Conservation (phyloP, 805 yeast genomes). For the Diddensiella caesifluorescens region DNA sequence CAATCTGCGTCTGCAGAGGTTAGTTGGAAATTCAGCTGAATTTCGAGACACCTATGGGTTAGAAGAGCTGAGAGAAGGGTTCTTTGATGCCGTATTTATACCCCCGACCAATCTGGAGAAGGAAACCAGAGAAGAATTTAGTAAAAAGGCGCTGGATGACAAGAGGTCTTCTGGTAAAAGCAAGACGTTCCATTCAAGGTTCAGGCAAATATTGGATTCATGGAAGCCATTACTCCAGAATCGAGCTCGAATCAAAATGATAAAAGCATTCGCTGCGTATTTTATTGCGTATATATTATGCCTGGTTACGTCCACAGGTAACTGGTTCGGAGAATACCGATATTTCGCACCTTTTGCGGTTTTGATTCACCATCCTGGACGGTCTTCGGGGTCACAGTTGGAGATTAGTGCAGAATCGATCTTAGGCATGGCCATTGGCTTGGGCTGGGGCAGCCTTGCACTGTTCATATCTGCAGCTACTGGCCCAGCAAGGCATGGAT, state of each 20-base stretch:
- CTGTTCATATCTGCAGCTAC: conserved; percentile 40
- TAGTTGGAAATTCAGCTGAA: conserved; percentile 25
- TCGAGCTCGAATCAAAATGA: neutral
- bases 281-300: conserved; percentile 38
- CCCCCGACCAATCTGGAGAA: conserved; percentile 25
- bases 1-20: conserved; percentile 9
- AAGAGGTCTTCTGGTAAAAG: too few relatives aligned
- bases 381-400: conserved; percentile 43
- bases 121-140: conserved; percentile 5
- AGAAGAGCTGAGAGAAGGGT: conserved; percentile 46
- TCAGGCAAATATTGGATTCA: neutral
- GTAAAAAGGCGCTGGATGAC: neutral
- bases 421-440: conserved; percentile 38
- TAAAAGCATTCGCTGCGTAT: conserved; percentile 38
- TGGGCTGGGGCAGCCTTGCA: conserved; percentile 43
- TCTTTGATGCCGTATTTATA: conserved; percentile 42
- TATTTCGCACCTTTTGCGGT: conserved; percentile 41
- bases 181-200: neutral
- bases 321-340: conserved; percentile 41
- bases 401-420: conserved; percentile 41
- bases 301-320: conserved; percentile 34
- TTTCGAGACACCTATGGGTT: conserved; percentile 35
- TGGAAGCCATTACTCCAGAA: neutral
- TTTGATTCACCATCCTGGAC: conserved; percentile 44
- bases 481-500: conserved; percentile 37